Evolutionary conservation across 2,329 filamentous ascomycete species (phyloP), one percentile per base, ranked within the genome.

Genomic region (Chaetomiaceae sp.): DNA sequence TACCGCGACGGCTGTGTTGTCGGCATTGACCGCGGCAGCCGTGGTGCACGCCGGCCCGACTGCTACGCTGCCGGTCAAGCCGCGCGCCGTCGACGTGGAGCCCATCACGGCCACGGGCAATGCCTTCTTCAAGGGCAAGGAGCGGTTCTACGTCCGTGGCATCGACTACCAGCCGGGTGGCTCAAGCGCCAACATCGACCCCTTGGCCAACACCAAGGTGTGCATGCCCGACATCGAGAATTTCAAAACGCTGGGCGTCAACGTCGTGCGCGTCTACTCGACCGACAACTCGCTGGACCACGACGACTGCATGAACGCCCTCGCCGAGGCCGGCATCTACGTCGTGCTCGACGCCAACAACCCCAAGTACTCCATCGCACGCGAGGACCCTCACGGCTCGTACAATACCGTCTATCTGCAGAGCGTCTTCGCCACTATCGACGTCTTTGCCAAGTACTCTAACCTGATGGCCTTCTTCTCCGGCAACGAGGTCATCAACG

Each of bases 221-320:
- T 95, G 90, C 78, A 76, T 79, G 65, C 84, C 88, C 55, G 88
- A 95, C 62, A 85, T 95, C 58, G 69, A 71, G 41, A 75, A 87
- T 64, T 95, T 95, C 79, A 78, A 87, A 73, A 79, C 88, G 56
- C 76, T 96, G 40, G 88, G 89, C 38, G 73, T 95, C 69, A 96
- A 96, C 75, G 88, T 88, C 29, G 76, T 96, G 64, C 89, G 90
- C 68, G 86, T 95, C 53, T 96, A 96, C 76, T 88, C 85, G 15
- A 83, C 94, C 59, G 90, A 96, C 74, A 95, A 95, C 77, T 82
- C 81, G 42, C 70, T 74, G 59, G 69, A 84, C 66, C 90, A 96
- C 70, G 81, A 89, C 59, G 77, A 81, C 54, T 96, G 90, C 75
- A 96, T 96, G 90, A 72, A 76, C 52, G 75, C 78, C 35, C 76